Evolutionary conservation across 106 monocot genomes (phyloP), one percentile per base, ranked within the genome.

Genomic region (Iris macrosiphon): DNA sequence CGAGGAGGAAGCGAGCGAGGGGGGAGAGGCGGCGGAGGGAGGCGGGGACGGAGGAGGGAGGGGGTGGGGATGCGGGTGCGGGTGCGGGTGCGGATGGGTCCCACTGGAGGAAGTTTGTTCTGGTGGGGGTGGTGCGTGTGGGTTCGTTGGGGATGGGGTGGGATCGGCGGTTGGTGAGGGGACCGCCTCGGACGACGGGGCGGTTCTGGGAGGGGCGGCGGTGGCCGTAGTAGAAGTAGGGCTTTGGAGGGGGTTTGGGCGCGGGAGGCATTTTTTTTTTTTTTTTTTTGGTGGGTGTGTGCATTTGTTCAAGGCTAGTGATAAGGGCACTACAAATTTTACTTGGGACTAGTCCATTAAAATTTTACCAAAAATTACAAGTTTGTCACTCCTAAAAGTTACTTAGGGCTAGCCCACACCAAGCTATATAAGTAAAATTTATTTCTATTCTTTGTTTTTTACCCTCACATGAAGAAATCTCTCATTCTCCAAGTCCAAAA

Each of bases 21-120:
- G 96, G 90, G 57, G 90, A 87, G 67, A 98, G 90, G 42, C 74
- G 69, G 55, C 74, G 82, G 46, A 72, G 62, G 48, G 73, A 23
- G 43, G 60, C 25, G 45, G 69, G 15, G 40, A 64, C 24, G 28
- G 75, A 65, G 10, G 72, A 12, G 18, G 62, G 45, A 0, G 72
- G 31, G 8, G 45, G 35, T 2, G 18, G 6, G 25, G 65, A 28
- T 15, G 64, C 41, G 0, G 60, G 4, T 20, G 56, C 14, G 1
- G 57, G 28, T 12, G 58, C 31, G n/a, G 65, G 31, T 32, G 22
- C 18, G 31, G 46, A 40, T 6, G 84, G 68, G 59, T 84, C 78
- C 93, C 93, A 93, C 47, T 75, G 44, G 33, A 72, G 67, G 76
- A 87, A 77, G 45, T 71, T n/a, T n/a, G 34, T 35, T 35, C 10